Evolutionary conservation across 2,329 filamentous ascomycete genomes (phyloP), one percentile per base, ranked within the genome.

Genomic region (Ophiostoma sp.): DNA sequence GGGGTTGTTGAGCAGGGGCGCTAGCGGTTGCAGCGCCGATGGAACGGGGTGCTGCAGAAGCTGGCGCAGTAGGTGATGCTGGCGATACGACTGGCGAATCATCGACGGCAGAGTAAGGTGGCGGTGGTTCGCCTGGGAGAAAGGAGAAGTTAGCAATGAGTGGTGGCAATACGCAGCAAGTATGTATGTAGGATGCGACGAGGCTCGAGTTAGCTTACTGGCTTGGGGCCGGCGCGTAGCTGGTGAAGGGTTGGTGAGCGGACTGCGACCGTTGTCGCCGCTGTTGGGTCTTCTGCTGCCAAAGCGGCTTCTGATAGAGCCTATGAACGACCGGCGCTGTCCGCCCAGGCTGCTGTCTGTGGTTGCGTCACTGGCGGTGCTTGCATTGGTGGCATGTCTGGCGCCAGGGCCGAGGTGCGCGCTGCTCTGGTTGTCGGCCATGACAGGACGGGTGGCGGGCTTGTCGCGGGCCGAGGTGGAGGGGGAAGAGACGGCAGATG

Each of bases 51-150:
- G 23, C 23, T 57, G 70, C 73, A 71, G 66, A 62, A 60, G 69
- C 73, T 68, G 68, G 69, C 8, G 15, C 60, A 20, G 39, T 35
- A 4, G 65, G 31, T 5, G 69, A 13, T 35, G 27, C 10, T 10
- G 52, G 20, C 5, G 20, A 33, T 20, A 41, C 35, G 4, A 69
- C 41, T 3, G 60, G 69, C 68, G 60, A 20, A 7, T 71, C 68
- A 17, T 71, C 68, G 10, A 71, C 62, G n/a, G 71, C 71, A 66
- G 69, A 70, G 70, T 73, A 75, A 68, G 80, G 81, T 27, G 80
- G 77, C 4, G 80, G 80, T 31, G 78, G 75, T 13, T 79, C 78
- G 17, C 71, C 69, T 62, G 67, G 75, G 77, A 60, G 8, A 4
- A n/a, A n/a, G 17, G 13, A 69, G n/a, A 33, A 20, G 62, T 69